Conservation (phyloP, 2,329 filamentous ascomycete genomes). For the Diaporthe sp. region DNA sequence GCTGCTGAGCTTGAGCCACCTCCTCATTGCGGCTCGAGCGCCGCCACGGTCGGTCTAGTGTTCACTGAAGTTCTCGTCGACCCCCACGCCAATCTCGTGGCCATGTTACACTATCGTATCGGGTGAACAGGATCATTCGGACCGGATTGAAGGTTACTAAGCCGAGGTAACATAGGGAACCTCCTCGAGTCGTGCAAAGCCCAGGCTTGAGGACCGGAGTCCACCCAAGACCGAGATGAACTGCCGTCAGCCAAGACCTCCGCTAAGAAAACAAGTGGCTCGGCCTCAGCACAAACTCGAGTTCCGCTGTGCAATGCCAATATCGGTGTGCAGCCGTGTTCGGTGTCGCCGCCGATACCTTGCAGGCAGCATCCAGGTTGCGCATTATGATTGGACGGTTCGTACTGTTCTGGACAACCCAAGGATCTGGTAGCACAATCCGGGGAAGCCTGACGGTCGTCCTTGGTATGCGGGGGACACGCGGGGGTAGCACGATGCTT, state of each 20-base stretch:
- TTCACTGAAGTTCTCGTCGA: background rate
- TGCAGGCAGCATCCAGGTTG: background rate
- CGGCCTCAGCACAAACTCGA: background rate
- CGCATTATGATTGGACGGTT: background rate
- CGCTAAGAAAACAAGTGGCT: constrained; percentile 14
- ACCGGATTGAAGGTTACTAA: background rate
- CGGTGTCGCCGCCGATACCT: background rate
- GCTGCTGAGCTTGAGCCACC: background rate
- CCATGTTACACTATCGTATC: background rate
- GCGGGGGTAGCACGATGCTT: background rate
- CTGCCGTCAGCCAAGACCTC: constrained; percentile 3
- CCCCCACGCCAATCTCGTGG: background rate
- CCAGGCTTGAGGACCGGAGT: background rate
- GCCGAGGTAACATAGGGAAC: background rate
- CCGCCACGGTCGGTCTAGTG: background rate
- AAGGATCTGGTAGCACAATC: background rate
- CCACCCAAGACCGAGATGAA: background rate
- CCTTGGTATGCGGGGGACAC: constrained; percentile 12
- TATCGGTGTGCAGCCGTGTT: background rate
- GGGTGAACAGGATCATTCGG: background rate
- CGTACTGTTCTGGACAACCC: background rate
- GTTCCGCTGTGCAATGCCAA: constrained; percentile 2
- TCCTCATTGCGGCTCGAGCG: background rate
- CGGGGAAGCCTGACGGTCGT: background rate
- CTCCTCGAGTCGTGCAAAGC: background rate